Percentiles rank a stretch among this genome's conserved stretches.
phyloP scores from a whole-genome alignment of 768 basidiomycete species.

The Saitozyma sp. region DNA sequence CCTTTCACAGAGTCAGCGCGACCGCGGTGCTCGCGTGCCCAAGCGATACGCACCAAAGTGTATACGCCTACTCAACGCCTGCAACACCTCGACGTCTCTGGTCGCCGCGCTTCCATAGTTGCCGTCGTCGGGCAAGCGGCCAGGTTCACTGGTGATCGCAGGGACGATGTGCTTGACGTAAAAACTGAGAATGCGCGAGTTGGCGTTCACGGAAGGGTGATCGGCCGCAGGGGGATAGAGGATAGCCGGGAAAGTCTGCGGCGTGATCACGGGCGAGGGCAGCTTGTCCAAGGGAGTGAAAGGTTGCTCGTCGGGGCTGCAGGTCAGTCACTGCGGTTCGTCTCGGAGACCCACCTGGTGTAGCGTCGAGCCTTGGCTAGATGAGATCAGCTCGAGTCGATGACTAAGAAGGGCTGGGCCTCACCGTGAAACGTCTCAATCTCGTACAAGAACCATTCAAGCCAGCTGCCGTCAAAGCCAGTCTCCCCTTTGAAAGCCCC shows the following conservation, averaged over 20 bases:
- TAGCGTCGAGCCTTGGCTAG: conserved; percentile 86
- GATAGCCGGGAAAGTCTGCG: conserved; percentile 71
- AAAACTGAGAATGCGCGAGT: conserved; percentile 80
- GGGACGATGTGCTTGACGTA: conserved; percentile 87
- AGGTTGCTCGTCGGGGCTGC: conserved; percentile 95
- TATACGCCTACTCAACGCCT: conserved; percentile 95
- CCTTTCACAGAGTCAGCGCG: conserved; percentile 58
- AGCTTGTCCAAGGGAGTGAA: conserved; percentile 72
- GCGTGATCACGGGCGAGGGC: conserved; percentile 75
- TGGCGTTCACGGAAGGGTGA: conserved; percentile 65
- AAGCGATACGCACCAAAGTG: conserved; percentile 75
- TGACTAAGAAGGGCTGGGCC: conserved; percentile 43
- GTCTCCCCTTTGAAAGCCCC: conserved; percentile 72
- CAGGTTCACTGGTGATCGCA: conserved; percentile 63
- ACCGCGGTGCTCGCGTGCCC: neutral
- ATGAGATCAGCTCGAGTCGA: conserved; percentile 45
- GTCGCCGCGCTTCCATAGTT: conserved; percentile 97
- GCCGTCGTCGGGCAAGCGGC: conserved; percentile 65
- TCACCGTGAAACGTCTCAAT: conserved; percentile 91
- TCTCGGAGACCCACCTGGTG: conserved; percentile 64
- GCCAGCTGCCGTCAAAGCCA: conserved; percentile 83
- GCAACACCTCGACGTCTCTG: conserved; percentile 92
- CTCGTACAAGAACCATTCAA: conserved; percentile 97
- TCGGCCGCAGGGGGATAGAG: conserved; percentile 59
- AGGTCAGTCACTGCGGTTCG: neutral